These are phyloP conservation scores for Metschnikowia noctiluminum DNA, from an alignment of 805 yeast genomes.

Conservation along the genomic window DNA sequence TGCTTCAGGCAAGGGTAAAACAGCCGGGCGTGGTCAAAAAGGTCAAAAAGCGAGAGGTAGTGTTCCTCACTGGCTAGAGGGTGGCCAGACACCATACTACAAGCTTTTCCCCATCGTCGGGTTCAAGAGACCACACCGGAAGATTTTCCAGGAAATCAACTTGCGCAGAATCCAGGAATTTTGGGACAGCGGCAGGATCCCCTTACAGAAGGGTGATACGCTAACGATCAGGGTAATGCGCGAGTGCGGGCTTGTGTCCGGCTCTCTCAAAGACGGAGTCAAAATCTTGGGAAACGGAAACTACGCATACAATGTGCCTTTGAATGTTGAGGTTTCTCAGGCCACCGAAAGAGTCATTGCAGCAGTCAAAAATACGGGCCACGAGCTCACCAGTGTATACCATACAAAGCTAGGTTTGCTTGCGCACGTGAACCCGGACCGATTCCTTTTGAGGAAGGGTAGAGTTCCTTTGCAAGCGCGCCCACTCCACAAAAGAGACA, in stretches of 20 bases:
- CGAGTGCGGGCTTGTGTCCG: slow-evolving; percentile 68
- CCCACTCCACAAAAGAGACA: slow-evolving; percentile 79
- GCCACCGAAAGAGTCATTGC: slow-evolving; percentile 75
- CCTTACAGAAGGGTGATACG: slow-evolving; percentile 54
- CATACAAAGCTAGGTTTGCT: slow-evolving; percentile 60
- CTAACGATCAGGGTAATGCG: slow-evolving; percentile 76
- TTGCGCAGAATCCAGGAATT: slow-evolving; percentile 68
- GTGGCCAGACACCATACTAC: slow-evolving; percentile 95
- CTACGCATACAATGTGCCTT: slow-evolving; percentile 49
- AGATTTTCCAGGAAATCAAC: slow-evolving; percentile 55
- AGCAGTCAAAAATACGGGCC: slow-evolving; percentile 69
- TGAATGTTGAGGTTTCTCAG: slow-evolving; percentile 76
- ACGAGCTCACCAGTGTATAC: slow-evolving; percentile 70
- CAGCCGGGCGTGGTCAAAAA: slow-evolving; percentile 95
- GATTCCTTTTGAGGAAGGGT: slow-evolving; percentile 66
- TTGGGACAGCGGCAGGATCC: slow-evolving; percentile 63
- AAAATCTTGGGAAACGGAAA: slow-evolving; percentile 69
- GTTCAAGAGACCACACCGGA: slow-evolving; percentile 62
- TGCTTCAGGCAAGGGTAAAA: slow-evolving; percentile 87
- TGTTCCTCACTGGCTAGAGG: slow-evolving; percentile 93
- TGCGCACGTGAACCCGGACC: slow-evolving; percentile 74
- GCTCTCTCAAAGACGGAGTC: slow-evolving; percentile 74
- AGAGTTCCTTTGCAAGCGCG: slow-evolving; percentile 80
- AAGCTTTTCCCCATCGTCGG: slow-evolving; percentile 86
- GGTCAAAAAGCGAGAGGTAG: slow-evolving; percentile 96